These are phyloP conservation scores for Exophiala mesophila DNA, from an alignment of 2,329 filamentous ascomycete species.

Conservation along the genomic window DNA sequence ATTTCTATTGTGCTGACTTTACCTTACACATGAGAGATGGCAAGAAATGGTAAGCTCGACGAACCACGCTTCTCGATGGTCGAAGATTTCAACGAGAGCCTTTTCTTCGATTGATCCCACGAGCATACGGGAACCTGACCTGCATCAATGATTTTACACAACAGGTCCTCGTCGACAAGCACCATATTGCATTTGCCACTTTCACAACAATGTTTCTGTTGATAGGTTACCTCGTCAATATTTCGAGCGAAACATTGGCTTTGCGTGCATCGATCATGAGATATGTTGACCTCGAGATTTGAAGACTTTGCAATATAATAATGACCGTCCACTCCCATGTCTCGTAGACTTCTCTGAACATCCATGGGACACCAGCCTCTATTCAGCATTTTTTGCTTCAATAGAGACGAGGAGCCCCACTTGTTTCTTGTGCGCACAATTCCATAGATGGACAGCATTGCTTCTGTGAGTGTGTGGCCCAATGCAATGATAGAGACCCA, in stretches of 20 bases:
- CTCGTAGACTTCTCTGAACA: background rate
- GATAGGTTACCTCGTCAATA: background rate
- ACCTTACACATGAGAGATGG: background rate
- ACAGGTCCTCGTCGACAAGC: background rate
- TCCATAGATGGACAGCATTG: background rate
- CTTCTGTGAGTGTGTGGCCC: background rate
- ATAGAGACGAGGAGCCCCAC: background rate
- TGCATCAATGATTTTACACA: background rate
- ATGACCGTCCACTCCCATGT: background rate
- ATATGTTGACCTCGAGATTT: background rate
- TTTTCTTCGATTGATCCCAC: background rate
- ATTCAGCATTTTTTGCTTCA: background rate
- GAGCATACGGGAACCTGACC: background rate
- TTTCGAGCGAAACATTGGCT: background rate
- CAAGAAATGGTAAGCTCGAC: background rate
- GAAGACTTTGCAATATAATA: background rate
- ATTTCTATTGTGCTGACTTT: background rate
- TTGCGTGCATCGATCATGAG: background rate
- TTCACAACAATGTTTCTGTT: background rate
- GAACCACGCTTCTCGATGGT: background rate
- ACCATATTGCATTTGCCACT: background rate
- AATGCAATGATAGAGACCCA: background rate
- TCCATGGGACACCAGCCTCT: background rate
- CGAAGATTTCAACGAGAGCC: background rate
- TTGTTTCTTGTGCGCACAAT: background rate